These are phyloP conservation scores for Allomyces javanicus DNA, from an alignment of 192 early-diverging fungal genomes.

Conservation along the genomic window DNA sequence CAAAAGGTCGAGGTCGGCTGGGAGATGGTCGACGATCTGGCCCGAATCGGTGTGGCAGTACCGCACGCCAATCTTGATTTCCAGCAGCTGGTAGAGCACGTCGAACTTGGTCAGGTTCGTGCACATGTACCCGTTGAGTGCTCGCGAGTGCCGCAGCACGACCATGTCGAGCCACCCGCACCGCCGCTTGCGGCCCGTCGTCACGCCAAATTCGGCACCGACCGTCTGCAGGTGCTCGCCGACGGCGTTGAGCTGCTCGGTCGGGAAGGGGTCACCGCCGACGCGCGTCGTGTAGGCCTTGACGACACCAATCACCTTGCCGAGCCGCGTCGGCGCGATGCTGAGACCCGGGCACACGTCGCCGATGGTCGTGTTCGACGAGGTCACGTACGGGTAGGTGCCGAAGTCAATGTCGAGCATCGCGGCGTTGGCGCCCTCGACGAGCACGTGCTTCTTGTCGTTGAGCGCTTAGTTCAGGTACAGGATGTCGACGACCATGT, in stretches of 20 bases:
- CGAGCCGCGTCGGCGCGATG: slow-evolving; percentile 64
- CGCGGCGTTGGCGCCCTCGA: slow-evolving; percentile 94
- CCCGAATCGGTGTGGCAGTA: slow-evolving; percentile 52
- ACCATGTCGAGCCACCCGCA: slow-evolving; percentile 98
- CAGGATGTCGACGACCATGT: slow-evolving; percentile 76
- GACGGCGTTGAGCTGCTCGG: slow-evolving; percentile 68
- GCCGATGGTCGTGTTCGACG: slow-evolving; percentile 81
- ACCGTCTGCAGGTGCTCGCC: slow-evolving; percentile 80
- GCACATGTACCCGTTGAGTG: slow-evolving; percentile 89
- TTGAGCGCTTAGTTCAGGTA: slow-evolving; percentile 54
- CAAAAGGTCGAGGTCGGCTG: slow-evolving; percentile 65
- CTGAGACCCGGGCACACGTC: slow-evolving; percentile 92
- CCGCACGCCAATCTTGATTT: slow-evolving; percentile 81
- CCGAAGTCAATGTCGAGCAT: slow-evolving; percentile 98
- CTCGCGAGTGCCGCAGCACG: slow-evolving; percentile 71
- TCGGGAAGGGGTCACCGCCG: slow-evolving; percentile 92
- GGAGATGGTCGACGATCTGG: slow-evolving; percentile 57
- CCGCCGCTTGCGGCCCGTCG: slow-evolving; percentile 83
- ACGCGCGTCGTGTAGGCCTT: slow-evolving; percentile 99
- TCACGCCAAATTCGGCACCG: slow-evolving; percentile 80
- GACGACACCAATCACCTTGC: slow-evolving; percentile 74
- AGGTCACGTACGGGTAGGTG: slow-evolving; percentile 95
- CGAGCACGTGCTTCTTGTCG: slow-evolving; percentile 57
- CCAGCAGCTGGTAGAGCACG: slow-evolving; percentile 63
- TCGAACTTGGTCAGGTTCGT: slow-evolving; percentile 95